Evolutionary conservation across 2,329 filamentous ascomycete species (phyloP).

Genomic region (Epichloe typhina): DNA sequence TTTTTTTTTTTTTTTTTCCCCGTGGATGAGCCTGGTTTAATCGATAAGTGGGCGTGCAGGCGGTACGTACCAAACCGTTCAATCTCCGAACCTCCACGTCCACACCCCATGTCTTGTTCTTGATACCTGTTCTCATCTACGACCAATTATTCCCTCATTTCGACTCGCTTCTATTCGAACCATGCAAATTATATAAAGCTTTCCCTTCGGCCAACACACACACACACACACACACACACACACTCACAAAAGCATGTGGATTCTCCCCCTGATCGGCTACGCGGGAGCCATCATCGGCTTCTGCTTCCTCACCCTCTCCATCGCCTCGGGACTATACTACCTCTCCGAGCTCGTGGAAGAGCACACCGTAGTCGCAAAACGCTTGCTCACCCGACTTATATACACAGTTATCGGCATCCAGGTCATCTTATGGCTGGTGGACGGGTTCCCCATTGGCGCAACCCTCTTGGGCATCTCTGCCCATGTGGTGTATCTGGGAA

Average conservation of each 20-base stretch:
- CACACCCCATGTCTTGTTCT: background rate
- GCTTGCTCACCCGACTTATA: slow-evolving; percentile 72
- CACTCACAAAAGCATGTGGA: slow-evolving; percentile 60
- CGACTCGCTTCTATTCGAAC: background rate
- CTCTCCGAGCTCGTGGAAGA: slow-evolving; percentile 96
- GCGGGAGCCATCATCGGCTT: slow-evolving; percentile 80
- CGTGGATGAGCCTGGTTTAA: slow-evolving; percentile 5
- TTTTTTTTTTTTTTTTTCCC: slow-evolving; percentile 1
- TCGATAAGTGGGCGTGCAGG: slow-evolving; percentile 6
- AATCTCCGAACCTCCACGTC: background rate
- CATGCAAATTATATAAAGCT: background rate
- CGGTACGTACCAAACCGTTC: too few relatives aligned
- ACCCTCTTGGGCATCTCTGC: slow-evolving; percentile 64
- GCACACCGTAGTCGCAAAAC: slow-evolving; percentile 85
- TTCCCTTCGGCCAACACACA: background rate
- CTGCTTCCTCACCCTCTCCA: slow-evolving; percentile 84
- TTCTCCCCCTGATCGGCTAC: slow-evolving; percentile 88
- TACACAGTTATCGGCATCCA: slow-evolving; percentile 69
- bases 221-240: background rate
- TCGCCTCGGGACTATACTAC: slow-evolving; percentile 97
- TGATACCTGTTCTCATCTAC: too few relatives aligned
- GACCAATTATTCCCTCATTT: too few relatives aligned
- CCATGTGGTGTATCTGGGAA: slow-evolving; percentile 78
- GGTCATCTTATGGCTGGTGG: slow-evolving; percentile 60
- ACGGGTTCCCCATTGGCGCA: slow-evolving; percentile 70